phyloP scores from a whole-genome alignment of 2,329 filamentous ascomycete genomes.

The Penicillium sp. region DNA sequence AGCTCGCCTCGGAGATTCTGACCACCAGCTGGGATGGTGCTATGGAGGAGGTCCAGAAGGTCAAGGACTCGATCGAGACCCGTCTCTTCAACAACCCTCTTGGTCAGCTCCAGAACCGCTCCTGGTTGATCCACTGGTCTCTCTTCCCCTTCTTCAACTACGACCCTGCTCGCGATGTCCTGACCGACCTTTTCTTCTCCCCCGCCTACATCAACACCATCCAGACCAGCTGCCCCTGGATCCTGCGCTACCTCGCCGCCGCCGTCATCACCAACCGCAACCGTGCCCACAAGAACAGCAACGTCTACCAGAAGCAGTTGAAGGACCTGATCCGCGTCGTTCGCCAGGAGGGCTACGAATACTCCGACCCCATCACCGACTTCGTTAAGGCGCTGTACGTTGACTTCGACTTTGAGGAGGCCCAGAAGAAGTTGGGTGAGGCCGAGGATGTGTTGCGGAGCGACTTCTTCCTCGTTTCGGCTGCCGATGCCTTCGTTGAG shows the following conservation, averaged over 20 bases:
- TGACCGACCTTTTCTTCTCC: conserved; percentile 95
- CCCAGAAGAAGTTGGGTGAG: conserved; percentile 73
- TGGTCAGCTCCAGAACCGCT: conserved; percentile 89
- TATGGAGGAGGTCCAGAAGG: conserved; percentile 81
- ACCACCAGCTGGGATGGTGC: conserved; percentile 90
- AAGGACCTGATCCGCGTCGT: conserved; percentile 95
- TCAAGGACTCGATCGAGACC: conserved; percentile 84
- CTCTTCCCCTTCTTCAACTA: conserved; percentile 99
- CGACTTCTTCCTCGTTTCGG: conserved; percentile 88
- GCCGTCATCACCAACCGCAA: conserved; percentile 89
- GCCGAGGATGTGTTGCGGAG: conserved; percentile 83
- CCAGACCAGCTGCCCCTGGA: conserved; percentile 94
- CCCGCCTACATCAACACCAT: conserved; percentile 98
- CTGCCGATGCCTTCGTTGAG: conserved; percentile 83
- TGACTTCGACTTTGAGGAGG: conserved; percentile 94
- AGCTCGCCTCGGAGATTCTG: conserved; percentile 91
- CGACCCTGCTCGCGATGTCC: conserved; percentile 76
- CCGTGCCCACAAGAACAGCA: conserved; percentile 66
- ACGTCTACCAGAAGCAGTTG: conserved; percentile 90
- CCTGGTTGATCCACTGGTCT: conserved; percentile 95
- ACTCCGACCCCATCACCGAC: conserved; percentile 87
- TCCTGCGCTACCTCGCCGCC: conserved; percentile 84
- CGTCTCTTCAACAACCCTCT: conserved; percentile 94
- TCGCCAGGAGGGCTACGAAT: conserved; percentile 95
- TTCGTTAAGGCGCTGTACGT: conserved; percentile 95